A percentile compares a stretch with the other conserved stretches of the same genome.
phyloP scores from a whole-genome alignment of 352 stramenopile species.

The Peronospora belbahrii region DNA sequence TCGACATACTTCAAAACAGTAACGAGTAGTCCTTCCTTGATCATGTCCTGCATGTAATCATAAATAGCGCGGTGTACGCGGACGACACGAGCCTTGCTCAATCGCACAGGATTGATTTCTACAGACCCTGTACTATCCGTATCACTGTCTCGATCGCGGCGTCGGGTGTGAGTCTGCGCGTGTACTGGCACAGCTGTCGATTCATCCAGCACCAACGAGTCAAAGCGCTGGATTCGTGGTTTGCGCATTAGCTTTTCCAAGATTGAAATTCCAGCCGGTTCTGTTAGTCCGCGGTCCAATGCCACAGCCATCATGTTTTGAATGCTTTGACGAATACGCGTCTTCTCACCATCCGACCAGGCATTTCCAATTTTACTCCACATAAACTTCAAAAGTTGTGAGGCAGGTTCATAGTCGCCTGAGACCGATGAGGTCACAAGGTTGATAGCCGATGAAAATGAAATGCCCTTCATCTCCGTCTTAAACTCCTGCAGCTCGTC shows the following conservation, averaged over 20 bases:
- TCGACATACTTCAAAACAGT: constrained; percentile 69
- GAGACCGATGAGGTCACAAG: constrained; percentile 75
- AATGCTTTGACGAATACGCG: constrained; percentile 75
- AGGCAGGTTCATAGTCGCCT: constrained; percentile 68
- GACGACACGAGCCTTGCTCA: constrained; percentile 52
- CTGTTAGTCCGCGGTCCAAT: constrained; percentile 66
- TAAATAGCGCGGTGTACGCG: constrained; percentile 76
- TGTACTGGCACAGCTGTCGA: constrained; percentile 44
- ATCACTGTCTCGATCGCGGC: constrained; percentile 42
- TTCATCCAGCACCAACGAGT: constrained; percentile 61
- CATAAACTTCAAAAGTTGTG: constrained; percentile 72
- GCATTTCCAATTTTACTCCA: constrained; percentile 74
- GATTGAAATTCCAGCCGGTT: constrained; percentile 50
- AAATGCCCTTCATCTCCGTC: constrained; percentile 69
- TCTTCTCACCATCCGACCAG: constrained; percentile 80
- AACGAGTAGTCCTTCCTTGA: constrained; percentile 66
- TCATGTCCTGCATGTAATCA: constrained; percentile 82
- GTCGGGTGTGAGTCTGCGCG: constrained; percentile 44
- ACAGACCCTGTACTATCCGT: constrained; percentile 33
- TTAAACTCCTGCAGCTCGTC: constrained; percentile 77
- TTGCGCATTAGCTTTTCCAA: constrained; percentile 71
- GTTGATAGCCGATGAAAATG: constrained; percentile 61
- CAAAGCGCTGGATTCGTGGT: constrained; percentile 52
- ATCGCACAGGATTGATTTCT: constrained; percentile 43
- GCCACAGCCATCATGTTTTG: constrained; percentile 82